These are phyloP conservation scores for Boletus vermiculosoides DNA, from an alignment of 768 basidiomycete species.

Conservation along the genomic window DNA sequence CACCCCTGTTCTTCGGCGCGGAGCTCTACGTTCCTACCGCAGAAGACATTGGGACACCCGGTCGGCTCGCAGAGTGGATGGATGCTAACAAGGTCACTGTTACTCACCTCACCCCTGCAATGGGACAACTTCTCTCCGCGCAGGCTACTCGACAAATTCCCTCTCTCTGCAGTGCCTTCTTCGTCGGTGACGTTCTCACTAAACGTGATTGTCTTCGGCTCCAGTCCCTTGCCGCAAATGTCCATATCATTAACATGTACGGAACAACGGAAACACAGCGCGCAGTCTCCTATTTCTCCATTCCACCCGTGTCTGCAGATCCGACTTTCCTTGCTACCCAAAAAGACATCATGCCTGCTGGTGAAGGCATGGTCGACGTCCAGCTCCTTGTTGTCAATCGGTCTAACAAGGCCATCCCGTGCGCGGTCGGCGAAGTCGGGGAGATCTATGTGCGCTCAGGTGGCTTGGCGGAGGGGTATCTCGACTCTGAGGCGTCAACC, in stretches of 20 bases:
- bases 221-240: conserved; percentile 89
- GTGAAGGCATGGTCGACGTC: conserved; percentile 96
- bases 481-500: conserved; percentile 74
- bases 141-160: conserved; percentile 82
- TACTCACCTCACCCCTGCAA: conserved; percentile 98
- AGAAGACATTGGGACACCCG: conserved; percentile 96
- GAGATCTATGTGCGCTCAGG: conserved; percentile 98
- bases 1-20: conserved; percentile 96
- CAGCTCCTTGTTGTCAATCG: conserved; percentile 96
- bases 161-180: conserved; percentile 87
- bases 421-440: conserved; percentile 94
- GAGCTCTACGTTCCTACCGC: conserved; percentile 93
- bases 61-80: conserved; percentile 98
- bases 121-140: conserved; percentile 97
- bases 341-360: conserved; percentile 98
- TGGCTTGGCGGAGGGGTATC: conserved; percentile 93
- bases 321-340: conserved; percentile 89
- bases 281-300: conserved; percentile 94
- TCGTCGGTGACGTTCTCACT: conserved; percentile 98
- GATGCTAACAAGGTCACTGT: conserved; percentile 84
- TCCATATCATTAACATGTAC: conserved; percentile 98
- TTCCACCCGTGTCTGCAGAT: conserved; percentile 81
- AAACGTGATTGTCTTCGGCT: conserved; percentile 96
- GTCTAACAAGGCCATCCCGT: conserved; percentile 76
- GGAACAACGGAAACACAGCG: conserved; percentile 99